Percentiles rank a stretch among this genome's conserved stretches.
Evolutionary conservation across 148 eudicot species (phyloP).

Genomic region (Limonium bicolor): DNA sequence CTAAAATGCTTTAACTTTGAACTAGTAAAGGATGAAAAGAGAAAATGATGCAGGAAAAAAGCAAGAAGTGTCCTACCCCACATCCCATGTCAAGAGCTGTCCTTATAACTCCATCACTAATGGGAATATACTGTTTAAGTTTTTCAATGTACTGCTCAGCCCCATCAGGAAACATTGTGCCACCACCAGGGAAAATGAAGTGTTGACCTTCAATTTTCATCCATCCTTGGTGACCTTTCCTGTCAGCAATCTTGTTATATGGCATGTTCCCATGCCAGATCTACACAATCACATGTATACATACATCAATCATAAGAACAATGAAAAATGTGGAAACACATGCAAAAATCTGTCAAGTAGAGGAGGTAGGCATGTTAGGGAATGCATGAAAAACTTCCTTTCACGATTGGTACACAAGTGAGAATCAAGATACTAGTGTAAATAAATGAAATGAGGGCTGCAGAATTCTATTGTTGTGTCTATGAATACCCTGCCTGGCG

Average conservation of each 20-base stretch:
- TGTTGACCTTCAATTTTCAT: constrained; percentile 46
- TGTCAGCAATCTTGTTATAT: constrained; percentile 85
- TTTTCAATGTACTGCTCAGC: constrained; percentile 87
- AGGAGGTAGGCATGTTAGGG: no score
- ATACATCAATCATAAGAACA: no score
- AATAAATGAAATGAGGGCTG: no score
- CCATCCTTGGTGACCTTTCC: constrained; percentile 59
- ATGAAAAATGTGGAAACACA: no score
- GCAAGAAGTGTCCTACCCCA: constrained; percentile 51
- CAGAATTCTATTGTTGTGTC: no score
- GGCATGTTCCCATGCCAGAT: constrained; percentile 93
- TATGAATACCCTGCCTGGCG: no score
- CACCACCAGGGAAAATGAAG: constrained; percentile 89
- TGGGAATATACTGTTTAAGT: constrained; percentile 86
- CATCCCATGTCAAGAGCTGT: constrained; percentile 99
- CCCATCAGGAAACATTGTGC: constrained; percentile 15
- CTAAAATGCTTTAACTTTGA: not conserved
- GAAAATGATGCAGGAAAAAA: not conserved
- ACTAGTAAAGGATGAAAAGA: not conserved
- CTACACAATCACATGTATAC: constrained; percentile 1
- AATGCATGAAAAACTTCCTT: no score
- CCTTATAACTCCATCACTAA: constrained; percentile 69
- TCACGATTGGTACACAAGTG: no score
- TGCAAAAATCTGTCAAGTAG: no score
- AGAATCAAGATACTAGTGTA: no score